phyloP scores from a whole-genome alignment of 139 green algal genomes.

The Spirogloea muscicola region DNA sequence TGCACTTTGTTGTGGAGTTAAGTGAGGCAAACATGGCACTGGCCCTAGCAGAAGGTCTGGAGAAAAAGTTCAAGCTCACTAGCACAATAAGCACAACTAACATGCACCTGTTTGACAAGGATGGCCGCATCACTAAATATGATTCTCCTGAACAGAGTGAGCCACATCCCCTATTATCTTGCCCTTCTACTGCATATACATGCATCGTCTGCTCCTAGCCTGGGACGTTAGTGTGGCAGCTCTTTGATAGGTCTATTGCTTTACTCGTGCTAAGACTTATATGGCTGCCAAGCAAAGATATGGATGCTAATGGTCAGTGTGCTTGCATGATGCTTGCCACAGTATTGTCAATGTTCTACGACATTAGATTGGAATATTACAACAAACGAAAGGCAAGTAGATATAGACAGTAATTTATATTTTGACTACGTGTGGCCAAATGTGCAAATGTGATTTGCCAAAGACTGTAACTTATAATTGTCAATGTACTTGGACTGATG shows the following conservation, averaged over 20 bases:
- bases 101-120: constrained; percentile 91
- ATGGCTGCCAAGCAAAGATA: constrained; percentile 68
- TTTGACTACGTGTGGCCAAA: no score
- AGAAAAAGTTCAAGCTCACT: constrained; percentile 86
- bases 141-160: constrained; percentile 66
- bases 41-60: constrained; percentile 57
- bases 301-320: no score
- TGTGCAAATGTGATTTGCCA: no score
- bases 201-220: not conserved
- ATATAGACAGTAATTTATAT: not conserved
- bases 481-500: not conserved
- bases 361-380: constrained; percentile 82
- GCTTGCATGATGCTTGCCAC: no score
- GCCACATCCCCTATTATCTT: not conserved
- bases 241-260: not conserved
- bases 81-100: constrained; percentile 81
- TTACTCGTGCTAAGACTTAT: not conserved
- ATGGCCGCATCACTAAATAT: constrained; percentile 88
- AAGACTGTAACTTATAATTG: not conserved
- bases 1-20: constrained; percentile 84
- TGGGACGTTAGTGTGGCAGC: not conserved
- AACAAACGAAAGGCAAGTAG: constrained; percentile 60
- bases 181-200: not conserved
- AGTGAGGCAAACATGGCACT: constrained; percentile 63
- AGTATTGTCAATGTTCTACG: no score